Evolutionary conservation across 805 yeast genomes (phyloP).

Genomic region (Jamesozyma lodderae): DNA sequence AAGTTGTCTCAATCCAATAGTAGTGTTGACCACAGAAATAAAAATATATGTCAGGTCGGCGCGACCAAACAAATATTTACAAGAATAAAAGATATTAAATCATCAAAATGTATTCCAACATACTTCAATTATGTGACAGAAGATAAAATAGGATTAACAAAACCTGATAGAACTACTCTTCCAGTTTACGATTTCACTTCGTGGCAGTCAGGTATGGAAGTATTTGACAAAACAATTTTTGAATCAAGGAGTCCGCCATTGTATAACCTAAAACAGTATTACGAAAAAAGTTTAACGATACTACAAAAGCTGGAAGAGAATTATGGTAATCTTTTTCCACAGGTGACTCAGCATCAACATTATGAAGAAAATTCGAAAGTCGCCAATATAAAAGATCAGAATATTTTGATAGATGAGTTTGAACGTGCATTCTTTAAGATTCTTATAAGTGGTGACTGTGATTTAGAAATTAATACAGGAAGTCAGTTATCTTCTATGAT

Average conservation of each 20-base stretch:
- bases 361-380: slow-evolving; percentile 13
- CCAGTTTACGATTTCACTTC: slow-evolving; percentile 35
- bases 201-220: slow-evolving; percentile 37
- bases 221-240: slow-evolving; percentile 33
- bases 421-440: slow-evolving; percentile 40
- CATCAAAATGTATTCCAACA: slow-evolving; percentile 24
- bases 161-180: slow-evolving; percentile 28
- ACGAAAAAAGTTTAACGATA: slow-evolving; percentile 44
- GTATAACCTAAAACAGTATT: slow-evolving; percentile 48
- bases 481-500: slow-evolving; percentile 27
- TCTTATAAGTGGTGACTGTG: slow-evolving; percentile 23
- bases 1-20: too few species aligned
- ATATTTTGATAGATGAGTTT: slow-evolving; percentile 12
- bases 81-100: slow-evolving; percentile 39
- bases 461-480: slow-evolving; percentile 33
- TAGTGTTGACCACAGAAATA: too few species aligned
- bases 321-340: slow-evolving; percentile 8
- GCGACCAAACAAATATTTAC: slow-evolving; percentile 36
- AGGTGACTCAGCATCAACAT: too few species aligned
- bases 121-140: slow-evolving; percentile 43
- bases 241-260: slow-evolving; percentile 39
- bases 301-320: slow-evolving; percentile 19
- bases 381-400: slow-evolving; percentile 1
- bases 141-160: slow-evolving; percentile 33
- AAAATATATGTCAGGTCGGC: slow-evolving; percentile 10